These are phyloP conservation scores for Trichoderma sp. DNA, from an alignment of 2,329 filamentous ascomycete genomes.

Conservation along the genomic window DNA sequence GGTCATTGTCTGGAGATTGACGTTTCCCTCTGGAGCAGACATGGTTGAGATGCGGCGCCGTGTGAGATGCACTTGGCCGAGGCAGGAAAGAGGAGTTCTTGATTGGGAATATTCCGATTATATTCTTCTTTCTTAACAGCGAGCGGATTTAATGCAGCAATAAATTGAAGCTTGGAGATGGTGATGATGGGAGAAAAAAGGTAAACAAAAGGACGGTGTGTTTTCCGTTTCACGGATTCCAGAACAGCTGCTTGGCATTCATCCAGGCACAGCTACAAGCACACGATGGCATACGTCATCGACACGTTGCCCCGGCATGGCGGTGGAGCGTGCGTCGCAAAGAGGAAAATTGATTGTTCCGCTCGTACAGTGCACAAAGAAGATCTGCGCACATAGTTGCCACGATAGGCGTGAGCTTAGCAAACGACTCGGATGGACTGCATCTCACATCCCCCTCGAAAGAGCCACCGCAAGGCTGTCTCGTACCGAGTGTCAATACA, in stretches of 20 bases:
- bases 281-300: conserved; percentile 7
- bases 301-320: conserved; percentile 5
- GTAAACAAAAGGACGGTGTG: neutral
- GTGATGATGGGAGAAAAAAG: neutral
- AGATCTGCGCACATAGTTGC: neutral
- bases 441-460: neutral
- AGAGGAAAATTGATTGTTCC: conserved; percentile 1
- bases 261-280: neutral
- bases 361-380: neutral
- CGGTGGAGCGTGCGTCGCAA: neutral
- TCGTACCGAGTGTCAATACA: neutral
- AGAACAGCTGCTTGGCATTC: neutral
- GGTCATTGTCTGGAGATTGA: neutral
- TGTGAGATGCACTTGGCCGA: neutral
- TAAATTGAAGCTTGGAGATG: neutral
- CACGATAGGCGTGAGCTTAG: neutral
- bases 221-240: neutral
- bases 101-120: neutral
- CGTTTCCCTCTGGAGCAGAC: neutral
- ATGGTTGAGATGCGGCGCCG: neutral
- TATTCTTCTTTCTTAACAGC: neutral
- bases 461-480: neutral
- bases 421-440: no score
- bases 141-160: neutral
- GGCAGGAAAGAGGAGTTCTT: neutral